Evolutionary conservation across 768 basidiomycete genomes (phyloP).

Genomic region (Hygrocybe punicea): DNA sequence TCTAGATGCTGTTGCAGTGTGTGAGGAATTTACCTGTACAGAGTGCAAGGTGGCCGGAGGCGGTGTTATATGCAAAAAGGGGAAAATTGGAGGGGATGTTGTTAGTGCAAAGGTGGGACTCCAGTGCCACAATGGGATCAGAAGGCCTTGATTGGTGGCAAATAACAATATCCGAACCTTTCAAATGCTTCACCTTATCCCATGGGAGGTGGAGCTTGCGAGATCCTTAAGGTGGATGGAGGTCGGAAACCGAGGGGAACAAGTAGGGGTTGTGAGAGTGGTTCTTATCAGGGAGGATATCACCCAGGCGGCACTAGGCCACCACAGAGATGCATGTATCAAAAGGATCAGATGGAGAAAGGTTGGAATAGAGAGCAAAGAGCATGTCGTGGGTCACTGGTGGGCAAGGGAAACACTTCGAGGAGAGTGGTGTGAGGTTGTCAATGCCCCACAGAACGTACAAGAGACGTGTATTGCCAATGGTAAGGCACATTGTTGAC

Average conservation of each 20-base stretch:
- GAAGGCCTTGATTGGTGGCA: slow-evolving; percentile 6
- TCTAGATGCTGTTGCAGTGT: no score
- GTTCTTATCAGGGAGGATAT: slow-evolving; percentile 21
- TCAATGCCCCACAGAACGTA: slow-evolving; percentile 23
- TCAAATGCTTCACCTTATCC: slow-evolving; percentile 18
- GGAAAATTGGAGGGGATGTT: slow-evolving; percentile 5
- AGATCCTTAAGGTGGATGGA: slow-evolving; percentile 15
- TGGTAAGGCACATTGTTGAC: slow-evolving; percentile 16
- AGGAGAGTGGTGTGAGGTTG: slow-evolving; percentile 21
- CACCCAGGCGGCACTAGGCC: slow-evolving; percentile 30
- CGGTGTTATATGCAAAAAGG: slow-evolving; percentile 13
- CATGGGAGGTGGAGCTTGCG: no score
- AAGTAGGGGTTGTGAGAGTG: background rate
- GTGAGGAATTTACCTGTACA: slow-evolving; percentile 17
- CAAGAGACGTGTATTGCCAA: slow-evolving; percentile 12
- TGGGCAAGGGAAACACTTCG: slow-evolving; percentile 10
- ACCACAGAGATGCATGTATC: slow-evolving; percentile 23
- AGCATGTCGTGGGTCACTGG: slow-evolving; percentile 26
- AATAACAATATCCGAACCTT: slow-evolving; percentile 21
- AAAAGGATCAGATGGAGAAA: slow-evolving; percentile 15
- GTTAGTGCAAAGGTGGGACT: slow-evolving; percentile 15
- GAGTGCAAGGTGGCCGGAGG: slow-evolving; percentile 6
- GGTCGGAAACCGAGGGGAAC: slow-evolving; percentile 4
- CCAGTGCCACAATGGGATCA: slow-evolving; percentile 18
- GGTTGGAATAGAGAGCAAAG: slow-evolving; percentile 5